These are phyloP conservation scores for Aechmea fasciata DNA, from an alignment of 176 grass and related monocot species.

Conservation along the genomic window DNA sequence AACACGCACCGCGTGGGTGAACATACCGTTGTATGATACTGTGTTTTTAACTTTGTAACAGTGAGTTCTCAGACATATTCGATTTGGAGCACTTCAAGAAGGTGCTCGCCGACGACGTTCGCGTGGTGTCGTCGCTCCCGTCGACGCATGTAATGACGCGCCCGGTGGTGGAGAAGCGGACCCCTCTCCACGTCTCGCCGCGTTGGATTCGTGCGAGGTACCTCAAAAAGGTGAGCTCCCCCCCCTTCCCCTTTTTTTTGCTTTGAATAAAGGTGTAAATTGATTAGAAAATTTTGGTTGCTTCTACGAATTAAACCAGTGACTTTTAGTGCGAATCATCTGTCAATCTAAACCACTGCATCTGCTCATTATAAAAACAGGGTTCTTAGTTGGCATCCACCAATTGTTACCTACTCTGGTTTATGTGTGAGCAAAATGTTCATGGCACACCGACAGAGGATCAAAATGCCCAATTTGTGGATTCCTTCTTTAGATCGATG, in stretches of 20 bases:
- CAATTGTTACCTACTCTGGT: neutral
- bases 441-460: neutral
- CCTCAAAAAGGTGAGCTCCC: constrained; percentile 25
- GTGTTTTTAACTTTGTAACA: neutral
- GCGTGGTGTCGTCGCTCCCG: constrained; percentile 36
- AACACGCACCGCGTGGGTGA: too few relatives aligned
- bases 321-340: neutral
- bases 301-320: neutral
- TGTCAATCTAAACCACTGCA: neutral
- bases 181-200: constrained; percentile 27
- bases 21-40: neutral
- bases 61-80: constrained; percentile 47
- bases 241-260: neutral
- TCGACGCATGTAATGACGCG: constrained; percentile 43
- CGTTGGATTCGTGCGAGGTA: constrained; percentile 31
- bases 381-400: neutral
- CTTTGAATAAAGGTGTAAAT: neutral
- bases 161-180: constrained; percentile 28
- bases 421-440: neutral
- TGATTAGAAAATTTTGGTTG: too few relatives aligned
- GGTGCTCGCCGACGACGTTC: constrained; percentile 29
- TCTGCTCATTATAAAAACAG: neutral
- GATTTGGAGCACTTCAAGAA: constrained; percentile 40
- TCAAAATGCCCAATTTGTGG: neutral
- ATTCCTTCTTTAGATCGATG: too few relatives aligned